These are phyloP conservation scores for Cyclaneusma minus DNA, from an alignment of 2,329 filamentous ascomycete genomes.

Conservation along the genomic window DNA sequence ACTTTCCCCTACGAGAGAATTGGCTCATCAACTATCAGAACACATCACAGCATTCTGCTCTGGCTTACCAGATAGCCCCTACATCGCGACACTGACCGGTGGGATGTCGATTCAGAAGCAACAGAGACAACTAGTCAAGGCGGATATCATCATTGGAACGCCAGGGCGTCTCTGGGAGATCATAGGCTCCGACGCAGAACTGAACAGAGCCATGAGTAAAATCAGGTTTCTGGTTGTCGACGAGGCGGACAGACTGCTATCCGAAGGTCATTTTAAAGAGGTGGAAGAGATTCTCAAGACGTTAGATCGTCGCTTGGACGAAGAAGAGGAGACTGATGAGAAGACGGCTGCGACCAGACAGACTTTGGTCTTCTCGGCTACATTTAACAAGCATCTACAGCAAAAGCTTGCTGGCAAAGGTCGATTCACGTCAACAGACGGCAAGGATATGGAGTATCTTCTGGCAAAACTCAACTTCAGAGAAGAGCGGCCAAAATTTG, in stretches of 20 bases:
- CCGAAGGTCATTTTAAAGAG: constrained; percentile 91
- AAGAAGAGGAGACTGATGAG: constrained; percentile 32
- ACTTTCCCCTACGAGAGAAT: constrained; percentile 79
- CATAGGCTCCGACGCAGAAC: constrained; percentile 55
- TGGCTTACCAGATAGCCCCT: constrained; percentile 42
- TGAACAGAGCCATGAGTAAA: constrained; percentile 54
- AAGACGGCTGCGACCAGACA: constrained; percentile 42
- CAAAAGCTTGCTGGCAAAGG: constrained; percentile 73
- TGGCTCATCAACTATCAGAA: constrained; percentile 79
- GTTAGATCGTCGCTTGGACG: constrained; percentile 48
- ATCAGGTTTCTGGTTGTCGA: constrained; percentile 81
- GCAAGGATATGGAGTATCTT: constrained; percentile 81
- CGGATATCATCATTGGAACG: constrained; percentile 86
- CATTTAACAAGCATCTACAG: constrained; percentile 81
- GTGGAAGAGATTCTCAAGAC: constrained; percentile 74
- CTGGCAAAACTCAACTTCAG: constrained; percentile 80
- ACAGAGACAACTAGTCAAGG: constrained; percentile 64
- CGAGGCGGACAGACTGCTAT: constrained; percentile 83
- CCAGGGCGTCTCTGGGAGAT: constrained; percentile 93
- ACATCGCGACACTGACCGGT: constrained; percentile 80
- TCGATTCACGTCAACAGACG: constrained; percentile 44
- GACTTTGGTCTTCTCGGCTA: constrained; percentile 92
- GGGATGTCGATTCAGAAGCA: constrained; percentile 93
- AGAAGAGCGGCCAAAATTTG: constrained; percentile 70
- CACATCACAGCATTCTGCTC: constrained; percentile 66